Conservation (phyloP, 140 eudicot species). For the Erigeron philadelphicus region DNA sequence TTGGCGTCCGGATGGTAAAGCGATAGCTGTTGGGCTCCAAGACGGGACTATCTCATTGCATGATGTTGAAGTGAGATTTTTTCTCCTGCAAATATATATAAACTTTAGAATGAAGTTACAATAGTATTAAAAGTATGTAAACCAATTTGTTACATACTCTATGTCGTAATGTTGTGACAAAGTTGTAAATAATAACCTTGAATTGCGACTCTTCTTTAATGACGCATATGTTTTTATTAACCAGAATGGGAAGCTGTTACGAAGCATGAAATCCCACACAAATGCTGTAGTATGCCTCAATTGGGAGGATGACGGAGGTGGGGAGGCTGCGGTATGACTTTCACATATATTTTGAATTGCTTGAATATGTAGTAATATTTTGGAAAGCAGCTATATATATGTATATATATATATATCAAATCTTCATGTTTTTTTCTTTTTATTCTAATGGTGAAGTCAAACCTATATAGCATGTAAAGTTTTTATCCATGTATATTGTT, state of each 20-base stretch:
- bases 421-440: neutral
- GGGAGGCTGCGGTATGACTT: slow-evolving; percentile 37
- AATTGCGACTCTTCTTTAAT: neutral
- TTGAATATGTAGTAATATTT: no score
- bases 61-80: slow-evolving; percentile 79
- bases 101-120: neutral
- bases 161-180: neutral
- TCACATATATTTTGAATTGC: neutral
- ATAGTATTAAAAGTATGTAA: neutral
- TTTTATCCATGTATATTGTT: slow-evolving; percentile 6
- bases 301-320: slow-evolving; percentile 75
- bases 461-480: neutral
- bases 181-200: neutral
- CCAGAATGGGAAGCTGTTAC: slow-evolving; percentile 85
- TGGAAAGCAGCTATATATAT: neutral
- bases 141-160: slow-evolving; percentile 4
- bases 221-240: slow-evolving; percentile 18
- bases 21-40: slow-evolving; percentile 89
- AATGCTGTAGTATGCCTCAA: slow-evolving; percentile 79
- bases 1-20: slow-evolving; percentile 99
- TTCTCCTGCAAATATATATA: neutral
- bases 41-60: slow-evolving; percentile 85
- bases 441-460: slow-evolving; percentile 3
- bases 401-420: neutral
- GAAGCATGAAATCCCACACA: slow-evolving; percentile 70